These are phyloP conservation scores for Heimioporus retisporus DNA, from an alignment of 1,284 basidiomycete genomes.

Conservation along the genomic window DNA sequence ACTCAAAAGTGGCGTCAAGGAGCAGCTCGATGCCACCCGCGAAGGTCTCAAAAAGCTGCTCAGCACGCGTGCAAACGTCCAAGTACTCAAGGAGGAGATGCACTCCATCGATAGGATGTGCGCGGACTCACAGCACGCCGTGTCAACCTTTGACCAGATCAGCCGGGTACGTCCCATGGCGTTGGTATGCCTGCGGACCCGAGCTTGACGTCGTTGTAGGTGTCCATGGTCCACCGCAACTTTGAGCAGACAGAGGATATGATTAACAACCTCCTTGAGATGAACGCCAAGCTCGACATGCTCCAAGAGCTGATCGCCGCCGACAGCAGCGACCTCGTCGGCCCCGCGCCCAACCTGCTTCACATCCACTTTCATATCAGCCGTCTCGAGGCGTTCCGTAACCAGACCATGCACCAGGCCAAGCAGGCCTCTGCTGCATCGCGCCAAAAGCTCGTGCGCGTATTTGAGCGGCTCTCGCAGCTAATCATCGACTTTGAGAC, in stretches of 20 bases:
- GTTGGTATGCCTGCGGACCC: not conserved
- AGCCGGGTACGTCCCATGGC: constrained; percentile 71
- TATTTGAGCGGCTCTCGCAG: constrained; percentile 92
- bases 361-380: constrained; percentile 92
- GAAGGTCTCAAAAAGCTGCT: constrained; percentile 92
- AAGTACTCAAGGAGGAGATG: too few species aligned
- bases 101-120: constrained; percentile 80
- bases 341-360: constrained; percentile 90
- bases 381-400: constrained; percentile 94
- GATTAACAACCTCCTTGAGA: constrained; percentile 92
- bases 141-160: constrained; percentile 90
- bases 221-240: constrained; percentile 93
- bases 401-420: constrained; percentile 93
- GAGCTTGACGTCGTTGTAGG: not conserved
- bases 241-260: constrained; percentile 97
- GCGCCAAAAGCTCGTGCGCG: constrained; percentile 75
- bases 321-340: constrained; percentile 81
- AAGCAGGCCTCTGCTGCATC: constrained; percentile 84
- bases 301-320: constrained; percentile 84
- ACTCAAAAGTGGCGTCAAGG: constrained; percentile 93
- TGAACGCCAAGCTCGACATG: constrained; percentile 87
- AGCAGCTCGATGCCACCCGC: constrained; percentile 93
- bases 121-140: constrained; percentile 76
- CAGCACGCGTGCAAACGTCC: constrained; percentile 37
- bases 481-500: constrained; percentile 89